These are phyloP conservation scores for Solanum tacnaense DNA, from an alignment of 257 asterid species.

Conservation along the genomic window DNA sequence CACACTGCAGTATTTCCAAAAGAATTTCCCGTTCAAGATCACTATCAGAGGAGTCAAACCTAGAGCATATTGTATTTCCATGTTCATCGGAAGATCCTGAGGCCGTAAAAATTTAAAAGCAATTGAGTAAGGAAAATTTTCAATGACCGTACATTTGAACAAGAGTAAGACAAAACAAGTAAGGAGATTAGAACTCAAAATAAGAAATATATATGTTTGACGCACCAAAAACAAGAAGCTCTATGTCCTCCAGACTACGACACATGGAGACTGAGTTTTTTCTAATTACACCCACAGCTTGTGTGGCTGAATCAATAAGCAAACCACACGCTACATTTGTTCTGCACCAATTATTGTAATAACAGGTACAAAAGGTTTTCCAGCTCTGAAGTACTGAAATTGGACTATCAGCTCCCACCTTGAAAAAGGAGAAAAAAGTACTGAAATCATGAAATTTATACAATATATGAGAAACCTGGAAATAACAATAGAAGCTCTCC, in stretches of 20 bases:
- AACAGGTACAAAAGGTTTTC: slow-evolving; percentile 57
- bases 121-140: slow-evolving; percentile 6
- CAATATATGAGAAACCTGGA: not conserved
- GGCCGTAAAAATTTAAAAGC: slow-evolving; percentile 3
- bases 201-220: not conserved
- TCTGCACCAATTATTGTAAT: slow-evolving; percentile 64
- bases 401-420: slow-evolving; percentile 38
- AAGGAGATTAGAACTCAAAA: slow-evolving; percentile 4
- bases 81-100: slow-evolving; percentile 58
- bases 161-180: slow-evolving; percentile 7
- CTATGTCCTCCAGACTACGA: slow-evolving; percentile 78
- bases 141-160: not conserved
- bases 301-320: slow-evolving; percentile 61
- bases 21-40: slow-evolving; percentile 49
- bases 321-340: slow-evolving; percentile 69
- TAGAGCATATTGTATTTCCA: slow-evolving; percentile 20
- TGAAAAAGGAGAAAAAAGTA: not conserved
- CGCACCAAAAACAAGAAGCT: slow-evolving; percentile 63
- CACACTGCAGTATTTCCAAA: slow-evolving; percentile 60
- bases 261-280: slow-evolving; percentile 55
- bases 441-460: not conserved
- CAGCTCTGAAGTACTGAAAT: slow-evolving; percentile 60
- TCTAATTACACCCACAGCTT: slow-evolving; percentile 74
- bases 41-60: slow-evolving; percentile 27
- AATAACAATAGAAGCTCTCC: not conserved